Conservation (phyloP, 2,329 filamentous ascomycete species). For the Trichoderma citrinoviride region DNA sequence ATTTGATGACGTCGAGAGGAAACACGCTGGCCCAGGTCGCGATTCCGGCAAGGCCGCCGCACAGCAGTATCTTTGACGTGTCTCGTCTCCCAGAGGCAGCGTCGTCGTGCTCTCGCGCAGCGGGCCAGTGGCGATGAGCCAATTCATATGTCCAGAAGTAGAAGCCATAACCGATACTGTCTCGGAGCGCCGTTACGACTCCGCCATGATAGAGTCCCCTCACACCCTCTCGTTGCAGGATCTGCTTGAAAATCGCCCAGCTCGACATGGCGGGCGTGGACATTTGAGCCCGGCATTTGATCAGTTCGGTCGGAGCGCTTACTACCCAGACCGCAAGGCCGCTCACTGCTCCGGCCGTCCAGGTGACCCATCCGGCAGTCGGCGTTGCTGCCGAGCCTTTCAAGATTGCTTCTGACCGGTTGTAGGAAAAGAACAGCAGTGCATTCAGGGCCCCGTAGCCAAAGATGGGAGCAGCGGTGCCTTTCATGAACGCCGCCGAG, state of each 20-base stretch:
- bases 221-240: conserved; percentile 57
- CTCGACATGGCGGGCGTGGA: conserved; percentile 50
- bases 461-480: conserved; percentile 79
- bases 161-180: conserved; percentile 93
- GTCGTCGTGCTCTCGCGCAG: conserved; percentile 26
- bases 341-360: conserved; percentile 74
- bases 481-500: conserved; percentile 49
- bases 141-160: conserved; percentile 95
- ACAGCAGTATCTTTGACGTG: conserved; percentile 68
- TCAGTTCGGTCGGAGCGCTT: conserved; percentile 82
- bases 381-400: conserved; percentile 36
- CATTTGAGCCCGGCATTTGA: conserved; percentile 86
- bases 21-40: conserved; percentile 89
- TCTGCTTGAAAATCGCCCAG: conserved; percentile 61
- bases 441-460: conserved; percentile 91
- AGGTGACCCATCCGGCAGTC: conserved; percentile 63
- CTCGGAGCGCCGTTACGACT: conserved; percentile 73
- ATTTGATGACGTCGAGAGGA: conserved; percentile 89
- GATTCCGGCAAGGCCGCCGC: conserved; percentile 83
- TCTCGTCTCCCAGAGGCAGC: conserved; percentile 37
- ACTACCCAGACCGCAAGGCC: conserved; percentile 84
- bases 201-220: conserved; percentile 80
- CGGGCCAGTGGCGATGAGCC: conserved; percentile 58
- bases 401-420: conserved; percentile 70
- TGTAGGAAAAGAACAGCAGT: conserved; percentile 86